Conservation (phyloP, 257 asterid species). For the Vinca minor region DNA sequence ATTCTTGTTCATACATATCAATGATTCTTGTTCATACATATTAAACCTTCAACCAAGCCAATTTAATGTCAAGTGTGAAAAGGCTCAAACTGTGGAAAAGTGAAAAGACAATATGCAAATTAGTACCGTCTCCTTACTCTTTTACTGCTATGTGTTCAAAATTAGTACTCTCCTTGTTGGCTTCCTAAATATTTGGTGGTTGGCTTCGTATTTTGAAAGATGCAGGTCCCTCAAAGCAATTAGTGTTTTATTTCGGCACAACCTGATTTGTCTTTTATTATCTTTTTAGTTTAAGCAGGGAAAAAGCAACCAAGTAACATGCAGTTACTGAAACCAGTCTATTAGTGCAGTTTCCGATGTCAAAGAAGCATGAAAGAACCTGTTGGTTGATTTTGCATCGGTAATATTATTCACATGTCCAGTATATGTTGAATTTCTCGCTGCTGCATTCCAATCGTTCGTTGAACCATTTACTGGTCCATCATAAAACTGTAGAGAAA, state of each 20-base stretch:
- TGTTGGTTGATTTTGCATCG: slow-evolving; percentile 28
- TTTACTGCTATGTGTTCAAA: background rate
- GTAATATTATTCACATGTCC: slow-evolving; percentile 20
- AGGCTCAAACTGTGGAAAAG: background rate
- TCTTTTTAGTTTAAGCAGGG: background rate
- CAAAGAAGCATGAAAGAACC: slow-evolving; percentile 36
- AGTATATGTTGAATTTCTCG: slow-evolving; percentile 20
- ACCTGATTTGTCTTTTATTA: background rate
- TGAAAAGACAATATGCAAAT: background rate
- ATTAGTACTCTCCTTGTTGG: background rate
- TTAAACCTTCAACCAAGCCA: background rate
- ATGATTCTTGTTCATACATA: background rate
- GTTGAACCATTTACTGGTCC: slow-evolving; percentile 39
- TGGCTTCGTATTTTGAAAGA: background rate
- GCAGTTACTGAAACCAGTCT: background rate
- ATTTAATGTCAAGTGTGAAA: too few relatives aligned
- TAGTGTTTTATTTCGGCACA: background rate
- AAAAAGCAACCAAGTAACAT: background rate
- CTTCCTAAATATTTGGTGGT: background rate
- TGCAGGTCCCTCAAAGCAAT: background rate
- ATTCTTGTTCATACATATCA: background rate
- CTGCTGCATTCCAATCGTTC: slow-evolving; percentile 23
- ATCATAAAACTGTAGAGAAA: slow-evolving; percentile 49
- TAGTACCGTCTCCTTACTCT: background rate
- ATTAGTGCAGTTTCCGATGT: background rate